phyloP scores from a whole-genome alignment of 805 yeast genomes.

The Candida dajiaensis region DNA sequence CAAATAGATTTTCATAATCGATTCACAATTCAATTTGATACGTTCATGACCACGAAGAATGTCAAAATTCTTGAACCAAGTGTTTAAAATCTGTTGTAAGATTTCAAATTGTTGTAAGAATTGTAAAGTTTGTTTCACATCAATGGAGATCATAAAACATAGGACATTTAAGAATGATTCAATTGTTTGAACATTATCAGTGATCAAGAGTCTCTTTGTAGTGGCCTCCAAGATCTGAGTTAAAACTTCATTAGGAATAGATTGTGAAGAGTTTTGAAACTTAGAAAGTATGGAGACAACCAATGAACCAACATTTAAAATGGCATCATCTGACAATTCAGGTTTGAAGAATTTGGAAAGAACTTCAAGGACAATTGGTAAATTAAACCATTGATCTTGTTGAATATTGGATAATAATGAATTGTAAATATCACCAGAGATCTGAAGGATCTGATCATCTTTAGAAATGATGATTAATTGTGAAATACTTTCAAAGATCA shows the following conservation, averaged over 20 bases:
- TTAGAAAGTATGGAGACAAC: slow-evolving; percentile 54
- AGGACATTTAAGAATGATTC: slow-evolving; percentile 75
- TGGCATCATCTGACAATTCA: slow-evolving; percentile 70
- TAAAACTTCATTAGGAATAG: slow-evolving; percentile 20
- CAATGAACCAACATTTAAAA: slow-evolving; percentile 65
- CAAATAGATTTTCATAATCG: slow-evolving; percentile 64
- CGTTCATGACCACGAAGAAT: slow-evolving; percentile 67
- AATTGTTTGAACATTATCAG: slow-evolving; percentile 65
- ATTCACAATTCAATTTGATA: slow-evolving; percentile 60
- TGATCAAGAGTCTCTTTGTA: slow-evolving; percentile 55
- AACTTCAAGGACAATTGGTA: slow-evolving; percentile 44
- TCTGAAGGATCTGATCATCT: slow-evolving; percentile 78
- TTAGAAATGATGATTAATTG: slow-evolving; percentile 31
- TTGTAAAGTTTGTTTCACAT: slow-evolving; percentile 58
- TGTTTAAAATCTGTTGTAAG: slow-evolving; percentile 47
- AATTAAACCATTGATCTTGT: slow-evolving; percentile 12
- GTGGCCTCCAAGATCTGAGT: slow-evolving; percentile 68
- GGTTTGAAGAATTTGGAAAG: slow-evolving; percentile 70
- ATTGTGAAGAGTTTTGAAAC: slow-evolving; percentile 27
- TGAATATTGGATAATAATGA: slow-evolving; percentile 43
- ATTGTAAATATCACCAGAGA: slow-evolving; percentile 69
- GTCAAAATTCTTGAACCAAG: slow-evolving; percentile 83
- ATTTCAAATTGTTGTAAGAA: slow-evolving; percentile 45
- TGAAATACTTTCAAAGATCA: slow-evolving; percentile 36
- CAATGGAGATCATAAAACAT: slow-evolving; percentile 58